These are phyloP conservation scores for Marsdenia floribunda DNA, from an alignment of 257 asterid species.

Conservation along the genomic window DNA sequence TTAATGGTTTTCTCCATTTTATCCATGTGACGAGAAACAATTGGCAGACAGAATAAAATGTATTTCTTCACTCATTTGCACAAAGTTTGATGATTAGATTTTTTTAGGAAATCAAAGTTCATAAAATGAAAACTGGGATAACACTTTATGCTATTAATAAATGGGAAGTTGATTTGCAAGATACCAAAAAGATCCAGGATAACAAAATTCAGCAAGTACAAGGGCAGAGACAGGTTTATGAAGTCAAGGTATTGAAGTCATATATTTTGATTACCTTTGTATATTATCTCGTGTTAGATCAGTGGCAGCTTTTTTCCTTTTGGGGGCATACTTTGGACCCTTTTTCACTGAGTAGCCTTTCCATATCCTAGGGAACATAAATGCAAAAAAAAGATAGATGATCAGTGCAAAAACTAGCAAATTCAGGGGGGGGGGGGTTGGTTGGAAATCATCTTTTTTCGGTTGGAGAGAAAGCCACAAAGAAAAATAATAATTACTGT, in stretches of 20 bases:
- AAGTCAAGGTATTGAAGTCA: background rate
- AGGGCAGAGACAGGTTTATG: background rate
- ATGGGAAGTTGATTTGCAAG: background rate
- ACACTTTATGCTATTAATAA: background rate
- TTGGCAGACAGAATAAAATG: background rate
- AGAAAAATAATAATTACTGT: constrained; percentile 48
- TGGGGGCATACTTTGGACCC: constrained; percentile 91
- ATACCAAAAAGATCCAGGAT: background rate
- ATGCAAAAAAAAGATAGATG: constrained; percentile 19
- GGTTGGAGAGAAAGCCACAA: background rate
- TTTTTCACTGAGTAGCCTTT: constrained; percentile 75
- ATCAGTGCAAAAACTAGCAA: background rate
- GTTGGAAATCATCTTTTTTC: background rate
- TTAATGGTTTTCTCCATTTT: background rate
- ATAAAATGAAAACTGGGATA: background rate
- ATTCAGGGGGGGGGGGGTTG: no score
- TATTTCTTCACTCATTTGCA: background rate
- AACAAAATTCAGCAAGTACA: background rate
- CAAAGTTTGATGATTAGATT: background rate
- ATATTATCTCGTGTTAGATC: constrained; percentile 88
- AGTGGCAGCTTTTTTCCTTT: constrained; percentile 85
- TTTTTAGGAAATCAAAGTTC: background rate
- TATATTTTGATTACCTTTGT: constrained; percentile 44
- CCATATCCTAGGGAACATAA: constrained; percentile 54
- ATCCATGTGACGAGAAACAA: background rate